Evolutionary conservation across 768 basidiomycete species (phyloP), one percentile per base, ranked within the genome.

Genomic region (Cubamyces lactineus): DNA sequence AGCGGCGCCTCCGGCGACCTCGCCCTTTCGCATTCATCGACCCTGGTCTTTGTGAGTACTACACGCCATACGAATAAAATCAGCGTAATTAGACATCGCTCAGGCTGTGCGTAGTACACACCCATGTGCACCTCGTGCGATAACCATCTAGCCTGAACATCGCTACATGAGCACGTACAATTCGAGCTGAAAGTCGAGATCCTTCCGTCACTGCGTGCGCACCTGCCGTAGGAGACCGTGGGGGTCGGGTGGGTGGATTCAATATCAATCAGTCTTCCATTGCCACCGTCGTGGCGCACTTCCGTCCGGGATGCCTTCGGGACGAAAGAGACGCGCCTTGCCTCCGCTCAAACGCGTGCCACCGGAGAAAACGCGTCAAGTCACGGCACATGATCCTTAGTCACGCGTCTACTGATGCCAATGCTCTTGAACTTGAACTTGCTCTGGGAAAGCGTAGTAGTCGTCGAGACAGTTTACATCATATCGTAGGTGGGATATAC

Each of bases 321-420:
- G 30, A 15, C 7, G 12, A 15, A 5, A 13, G 34, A 28, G 23
- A 30, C 56, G 16, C 47, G 23, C 54, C 19, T 8, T 21, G 19
- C 19, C 16, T 45, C 21, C 47, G 45, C 30, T 12, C 19, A 8
- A 12, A 6, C 43, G 43, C 56, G 46, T 39, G 55, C 19, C 28
- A 38, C 11, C 12, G 30, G 8, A 28, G 21, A 9, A 24, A 45
- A 63, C 62, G 47, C 64, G 51, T 54, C 17, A 17, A 39, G 62
- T 63, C 62, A 63, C 62, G n/a, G 47, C 62, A 59, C 62, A 50
- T 63, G 62, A 54, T 41, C 16, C 21, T 15, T 13, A 5, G 62
- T 63, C 57, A 63, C 62, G 57, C 61, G 41, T 40, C 6, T 13
- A 28, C 28, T 26, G 28, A n/a, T n/a, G 28, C 28, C 28, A 28